phyloP scores from a whole-genome alignment of 441 rosid genomes.

The Adansonia grandidieri region DNA sequence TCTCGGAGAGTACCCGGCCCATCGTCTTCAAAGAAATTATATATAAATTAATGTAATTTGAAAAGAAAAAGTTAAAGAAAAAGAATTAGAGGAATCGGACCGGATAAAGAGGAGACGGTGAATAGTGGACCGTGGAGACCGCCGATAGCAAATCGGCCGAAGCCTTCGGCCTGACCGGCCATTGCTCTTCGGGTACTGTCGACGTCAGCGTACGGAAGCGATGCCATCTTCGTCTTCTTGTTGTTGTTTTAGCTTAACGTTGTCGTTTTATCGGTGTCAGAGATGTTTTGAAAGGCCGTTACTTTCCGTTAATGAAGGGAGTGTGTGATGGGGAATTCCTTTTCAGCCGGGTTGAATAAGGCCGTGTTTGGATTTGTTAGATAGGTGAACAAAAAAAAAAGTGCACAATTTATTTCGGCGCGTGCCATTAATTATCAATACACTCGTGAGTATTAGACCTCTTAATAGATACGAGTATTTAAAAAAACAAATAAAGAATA shows the following conservation, averaged over 20 bases:
- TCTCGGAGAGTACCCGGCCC: constrained; percentile 66
- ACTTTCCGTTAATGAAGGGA: background rate
- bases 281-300: background rate
- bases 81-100: constrained; percentile 22
- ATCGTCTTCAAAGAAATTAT: constrained; percentile 41
- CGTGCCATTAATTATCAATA: too few species aligned
- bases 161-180: constrained; percentile 64
- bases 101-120: constrained; percentile 50
- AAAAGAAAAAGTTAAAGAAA: background rate
- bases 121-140: constrained; percentile 59
- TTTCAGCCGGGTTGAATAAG: background rate
- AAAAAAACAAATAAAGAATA: too few species aligned
- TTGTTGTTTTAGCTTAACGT: background rate
- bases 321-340: background rate
- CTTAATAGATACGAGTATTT: too few species aligned
- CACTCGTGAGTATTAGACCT: too few species aligned
- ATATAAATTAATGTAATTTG: background rate
- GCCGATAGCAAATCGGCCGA: constrained; percentile 57
- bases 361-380: background rate
- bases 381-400: background rate
- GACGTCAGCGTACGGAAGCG: constrained; percentile 57
- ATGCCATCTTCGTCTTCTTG: constrained; percentile 33
- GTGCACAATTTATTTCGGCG: background rate
- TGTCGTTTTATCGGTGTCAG: background rate
- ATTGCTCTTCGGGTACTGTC: constrained; percentile 51